These are phyloP conservation scores for Firmiana major DNA, from an alignment of 345 rosid species.

Conservation along the genomic window DNA sequence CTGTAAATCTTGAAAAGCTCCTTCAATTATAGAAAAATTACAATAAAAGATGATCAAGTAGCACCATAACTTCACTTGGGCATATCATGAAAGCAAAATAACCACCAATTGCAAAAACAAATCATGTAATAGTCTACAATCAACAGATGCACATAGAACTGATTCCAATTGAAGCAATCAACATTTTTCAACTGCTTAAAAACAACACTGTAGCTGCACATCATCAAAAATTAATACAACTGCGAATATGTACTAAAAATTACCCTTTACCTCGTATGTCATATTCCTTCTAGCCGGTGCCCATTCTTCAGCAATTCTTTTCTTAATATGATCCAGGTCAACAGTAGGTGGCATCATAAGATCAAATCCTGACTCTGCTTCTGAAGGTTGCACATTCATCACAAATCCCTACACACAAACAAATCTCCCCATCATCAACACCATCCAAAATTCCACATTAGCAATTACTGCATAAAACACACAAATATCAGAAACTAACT, in stretches of 20 bases:
- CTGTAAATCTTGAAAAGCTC: not conserved
- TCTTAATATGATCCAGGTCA: slow-evolving; percentile 57
- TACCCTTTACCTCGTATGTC: slow-evolving; percentile 53
- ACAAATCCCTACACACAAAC: slow-evolving; percentile 58
- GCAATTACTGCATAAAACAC: not conserved
- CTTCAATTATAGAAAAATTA: not conserved
- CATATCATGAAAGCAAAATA: not conserved
- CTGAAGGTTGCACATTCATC: slow-evolving; percentile 94
- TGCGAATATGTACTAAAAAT: not conserved
- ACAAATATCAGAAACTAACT: slow-evolving; percentile 19
- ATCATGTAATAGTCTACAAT: not conserved
- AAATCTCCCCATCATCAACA: not conserved
- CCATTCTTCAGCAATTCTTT: slow-evolving; percentile 79
- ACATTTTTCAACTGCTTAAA: not conserved
- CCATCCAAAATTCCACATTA: not conserved
- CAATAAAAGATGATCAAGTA: not conserved
- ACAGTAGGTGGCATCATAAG: slow-evolving; percentile 74
- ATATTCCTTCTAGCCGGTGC: slow-evolving; percentile 78
- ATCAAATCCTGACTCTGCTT: slow-evolving; percentile 89
- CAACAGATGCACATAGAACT: not conserved
- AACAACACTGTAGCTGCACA: not conserved
- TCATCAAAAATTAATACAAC: not conserved
- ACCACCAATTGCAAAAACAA: not conserved
- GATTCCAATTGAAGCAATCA: not conserved
- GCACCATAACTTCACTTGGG: not conserved